These are phyloP conservation scores for Kodamaea lidongshanica DNA, from an alignment of 805 yeast genomes.

Conservation along the genomic window DNA sequence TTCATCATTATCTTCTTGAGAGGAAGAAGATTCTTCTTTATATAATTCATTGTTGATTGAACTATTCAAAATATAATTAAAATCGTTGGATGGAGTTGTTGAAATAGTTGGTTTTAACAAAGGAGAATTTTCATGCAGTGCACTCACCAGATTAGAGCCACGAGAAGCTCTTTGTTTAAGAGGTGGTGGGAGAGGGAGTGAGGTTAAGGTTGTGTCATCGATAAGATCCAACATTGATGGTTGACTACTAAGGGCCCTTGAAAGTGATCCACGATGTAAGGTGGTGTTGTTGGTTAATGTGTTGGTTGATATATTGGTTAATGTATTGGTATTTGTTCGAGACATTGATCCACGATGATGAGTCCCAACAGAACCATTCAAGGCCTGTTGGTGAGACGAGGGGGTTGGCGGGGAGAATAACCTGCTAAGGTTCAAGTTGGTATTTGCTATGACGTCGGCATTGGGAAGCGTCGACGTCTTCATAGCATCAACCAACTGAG, in stretches of 20 bases:
- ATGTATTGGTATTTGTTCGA: too few relatives aligned
- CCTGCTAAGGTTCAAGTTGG: conserved; percentile 11
- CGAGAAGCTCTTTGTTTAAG: conserved; percentile 14
- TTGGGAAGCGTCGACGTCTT: conserved; percentile 6
- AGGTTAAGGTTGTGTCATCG: conserved; percentile 43
- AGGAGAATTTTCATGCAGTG: conserved; percentile 2
- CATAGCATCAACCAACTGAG: too few relatives aligned
- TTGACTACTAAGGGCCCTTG: conserved; percentile 17
- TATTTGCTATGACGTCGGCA: conserved; percentile 10
- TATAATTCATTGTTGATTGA: neutral
- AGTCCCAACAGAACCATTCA: too few relatives aligned
- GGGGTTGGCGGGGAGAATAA: conserved; percentile 8
- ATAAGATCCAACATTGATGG: conserved; percentile 43
- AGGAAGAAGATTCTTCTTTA: conserved; percentile 2
- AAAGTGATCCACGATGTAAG: neutral
- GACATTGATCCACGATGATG: too few relatives aligned
- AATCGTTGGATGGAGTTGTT: conserved; percentile 1
- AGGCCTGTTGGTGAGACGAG: neutral
- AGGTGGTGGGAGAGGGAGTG: conserved; percentile 51
- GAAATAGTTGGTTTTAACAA: conserved; percentile 3
- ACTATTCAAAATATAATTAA: conserved; percentile 2
- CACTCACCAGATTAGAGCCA: conserved; percentile 1
- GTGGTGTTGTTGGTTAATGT: too few relatives aligned
- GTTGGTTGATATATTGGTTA: too few relatives aligned
- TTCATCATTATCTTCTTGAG: conserved; percentile 9